Conservation (phyloP, 768 basidiomycete genomes). For the Rhodotorula kratochvilovae region DNA sequence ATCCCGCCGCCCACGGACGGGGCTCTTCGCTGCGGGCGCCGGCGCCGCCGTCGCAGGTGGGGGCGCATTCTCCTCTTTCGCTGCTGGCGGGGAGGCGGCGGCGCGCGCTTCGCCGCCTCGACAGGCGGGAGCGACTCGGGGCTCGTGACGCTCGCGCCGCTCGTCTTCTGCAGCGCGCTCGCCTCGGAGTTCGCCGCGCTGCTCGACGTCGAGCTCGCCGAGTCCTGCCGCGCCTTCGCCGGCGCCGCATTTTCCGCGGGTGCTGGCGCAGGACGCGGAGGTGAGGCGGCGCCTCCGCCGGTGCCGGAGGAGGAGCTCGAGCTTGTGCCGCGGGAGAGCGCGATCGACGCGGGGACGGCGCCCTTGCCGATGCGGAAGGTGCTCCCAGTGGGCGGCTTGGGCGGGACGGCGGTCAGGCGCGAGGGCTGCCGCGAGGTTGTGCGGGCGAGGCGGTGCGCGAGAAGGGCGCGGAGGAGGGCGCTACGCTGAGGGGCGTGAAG, state of each 20-base stretch:
- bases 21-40: not conserved
- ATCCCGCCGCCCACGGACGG: slow-evolving; percentile 16
- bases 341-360: not conserved
- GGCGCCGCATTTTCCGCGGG: no score
- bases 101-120: not conserved
- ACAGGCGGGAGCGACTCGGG: slow-evolving; percentile 10
- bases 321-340: not conserved
- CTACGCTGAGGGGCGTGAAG: not conserved
- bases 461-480: not conserved
- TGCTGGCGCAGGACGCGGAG: not conserved
- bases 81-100: no score
- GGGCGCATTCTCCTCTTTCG: no score
- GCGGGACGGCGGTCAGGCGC: slow-evolving; percentile 19
- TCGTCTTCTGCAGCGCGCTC: not conserved
- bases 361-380: slow-evolving; percentile 38
- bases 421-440: slow-evolving; percentile 5
- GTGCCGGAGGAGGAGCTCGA: not conserved
- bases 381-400: slow-evolving; percentile 8
- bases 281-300: not conserved
- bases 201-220: not conserved
- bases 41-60: no score
- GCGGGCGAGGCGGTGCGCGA: slow-evolving; percentile 20
- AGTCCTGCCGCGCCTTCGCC: not conserved
- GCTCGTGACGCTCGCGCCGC: slow-evolving; percentile 18
- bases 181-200: not conserved